Evolutionary conservation across 768 basidiomycete genomes (phyloP).

Genomic region (Leccinum incarnatum): DNA sequence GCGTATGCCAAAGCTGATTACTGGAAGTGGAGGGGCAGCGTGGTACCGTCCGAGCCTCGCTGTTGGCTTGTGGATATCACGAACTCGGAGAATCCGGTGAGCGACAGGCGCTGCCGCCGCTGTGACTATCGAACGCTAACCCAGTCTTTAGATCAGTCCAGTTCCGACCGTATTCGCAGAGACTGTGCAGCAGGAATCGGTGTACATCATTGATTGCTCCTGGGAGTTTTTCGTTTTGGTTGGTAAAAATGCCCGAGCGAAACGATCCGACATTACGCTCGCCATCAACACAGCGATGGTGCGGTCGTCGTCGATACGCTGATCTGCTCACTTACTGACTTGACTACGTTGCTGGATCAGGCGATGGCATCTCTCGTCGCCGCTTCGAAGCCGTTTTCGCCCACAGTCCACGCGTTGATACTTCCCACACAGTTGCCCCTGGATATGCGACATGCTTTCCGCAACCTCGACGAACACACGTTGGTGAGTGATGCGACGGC

Average conservation of each 20-base stretch:
- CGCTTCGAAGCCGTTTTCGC: slow-evolving; percentile 58
- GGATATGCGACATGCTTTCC: slow-evolving; percentile 65
- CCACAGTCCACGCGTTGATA: slow-evolving; percentile 70
- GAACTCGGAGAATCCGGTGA: slow-evolving; percentile 39
- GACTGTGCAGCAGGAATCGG: slow-evolving; percentile 38
- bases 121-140: slow-evolving; percentile 4
- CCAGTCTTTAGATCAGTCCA: slow-evolving; percentile 41
- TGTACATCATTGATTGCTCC: slow-evolving; percentile 70
- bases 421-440: slow-evolving; percentile 72
- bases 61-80: slow-evolving; percentile 58
- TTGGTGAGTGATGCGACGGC: slow-evolving; percentile 43
- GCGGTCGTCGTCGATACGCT: slow-evolving; percentile 8
- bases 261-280: slow-evolving; percentile 57
- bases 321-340: neutral
- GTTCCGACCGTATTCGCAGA: slow-evolving; percentile 45
- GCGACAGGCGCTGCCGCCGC: slow-evolving; percentile 19
- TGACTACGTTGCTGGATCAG: slow-evolving; percentile 33
- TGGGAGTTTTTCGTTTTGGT: slow-evolving; percentile 82
- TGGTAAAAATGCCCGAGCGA: slow-evolving; percentile 59
- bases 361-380: slow-evolving; percentile 52
- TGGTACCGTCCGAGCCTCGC: slow-evolving; percentile 43
- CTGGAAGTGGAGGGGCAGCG: slow-evolving; percentile 67
- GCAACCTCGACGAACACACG: slow-evolving; percentile 62
- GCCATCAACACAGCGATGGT: slow-evolving; percentile 62
- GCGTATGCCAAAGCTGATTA: slow-evolving; percentile 74